A percentile compares a stretch with the other conserved stretches of the same genome.
Evolutionary conservation across 108 stramenopile species (phyloP).

Genomic region (Asterionellopsis glacialis): DNA sequence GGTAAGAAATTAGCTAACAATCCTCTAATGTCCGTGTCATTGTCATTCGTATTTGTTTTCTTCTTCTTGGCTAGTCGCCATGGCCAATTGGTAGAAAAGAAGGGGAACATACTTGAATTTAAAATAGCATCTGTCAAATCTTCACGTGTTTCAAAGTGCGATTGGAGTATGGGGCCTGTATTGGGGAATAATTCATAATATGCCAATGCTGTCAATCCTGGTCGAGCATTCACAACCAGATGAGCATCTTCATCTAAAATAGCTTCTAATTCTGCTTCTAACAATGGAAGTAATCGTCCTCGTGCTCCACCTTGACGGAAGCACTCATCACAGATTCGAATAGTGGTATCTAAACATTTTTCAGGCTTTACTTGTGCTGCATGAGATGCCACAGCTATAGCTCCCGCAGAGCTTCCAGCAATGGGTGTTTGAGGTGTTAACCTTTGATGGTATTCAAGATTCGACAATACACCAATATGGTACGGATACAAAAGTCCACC

Average conservation of each 20-base stretch:
- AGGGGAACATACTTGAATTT: slow-evolving; percentile 71
- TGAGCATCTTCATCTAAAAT: slow-evolving; percentile 45
- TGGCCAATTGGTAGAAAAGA: slow-evolving; percentile 65
- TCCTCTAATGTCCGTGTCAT: slow-evolving; percentile 17
- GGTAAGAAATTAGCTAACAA: slow-evolving; percentile 21
- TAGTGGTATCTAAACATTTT: slow-evolving; percentile 30
- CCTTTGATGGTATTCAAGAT: slow-evolving; percentile 27
- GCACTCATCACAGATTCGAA: slow-evolving; percentile 26
- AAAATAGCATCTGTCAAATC: slow-evolving; percentile 64
- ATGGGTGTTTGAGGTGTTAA: slow-evolving; percentile 29
- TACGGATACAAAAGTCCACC: slow-evolving; percentile 74
- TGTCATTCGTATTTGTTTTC: no score
- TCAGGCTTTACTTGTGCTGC: slow-evolving; percentile 24
- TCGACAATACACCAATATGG: slow-evolving; percentile 60
- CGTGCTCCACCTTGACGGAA: slow-evolving; percentile 21
- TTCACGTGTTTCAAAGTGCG: slow-evolving; percentile 46
- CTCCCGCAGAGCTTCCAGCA: slow-evolving; percentile 69
- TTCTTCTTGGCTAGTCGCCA: no score
- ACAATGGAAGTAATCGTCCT: slow-evolving; percentile 47
- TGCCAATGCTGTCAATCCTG: slow-evolving; percentile 51
- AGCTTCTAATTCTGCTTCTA: slow-evolving; percentile 44
- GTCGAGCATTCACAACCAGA: slow-evolving; percentile 27
- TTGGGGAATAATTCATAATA: slow-evolving; percentile 67
- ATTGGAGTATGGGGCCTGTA: slow-evolving; percentile 42
- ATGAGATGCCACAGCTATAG: slow-evolving; percentile 63